Evolutionary conservation across 768 basidiomycete species (phyloP).

Genomic region (Exidia glandulosa): DNA sequence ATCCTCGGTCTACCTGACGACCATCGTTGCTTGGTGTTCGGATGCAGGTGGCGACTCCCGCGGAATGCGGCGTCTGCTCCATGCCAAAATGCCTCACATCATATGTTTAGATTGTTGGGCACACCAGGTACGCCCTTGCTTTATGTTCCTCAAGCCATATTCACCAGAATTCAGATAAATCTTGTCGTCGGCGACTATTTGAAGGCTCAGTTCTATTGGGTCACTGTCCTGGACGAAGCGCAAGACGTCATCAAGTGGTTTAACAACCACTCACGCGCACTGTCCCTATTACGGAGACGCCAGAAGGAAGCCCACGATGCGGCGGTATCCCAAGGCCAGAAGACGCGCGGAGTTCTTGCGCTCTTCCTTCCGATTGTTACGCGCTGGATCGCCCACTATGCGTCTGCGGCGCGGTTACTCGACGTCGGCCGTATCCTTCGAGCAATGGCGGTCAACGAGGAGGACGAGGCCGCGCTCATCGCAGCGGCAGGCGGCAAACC

Average conservation of each 20-base stretch:
- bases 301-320: slow-evolving; percentile 10
- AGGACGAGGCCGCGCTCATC: background rate
- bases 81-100: background rate
- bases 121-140: slow-evolving; percentile 8
- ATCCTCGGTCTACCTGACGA: slow-evolving; percentile 8
- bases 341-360: slow-evolving; percentile 3
- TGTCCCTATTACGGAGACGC: slow-evolving; percentile 17
- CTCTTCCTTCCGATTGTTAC: slow-evolving; percentile 21
- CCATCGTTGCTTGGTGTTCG: slow-evolving; percentile 14
- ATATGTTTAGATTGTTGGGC: slow-evolving; percentile 11
- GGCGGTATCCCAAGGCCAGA: slow-evolving; percentile 3
- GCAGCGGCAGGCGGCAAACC: background rate
- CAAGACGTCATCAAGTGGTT: slow-evolving; percentile 21
- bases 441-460: background rate
- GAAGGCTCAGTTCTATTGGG: slow-evolving; percentile 6
- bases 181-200: slow-evolving; percentile 26
- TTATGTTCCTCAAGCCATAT: background rate
- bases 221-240: slow-evolving; percentile 10
- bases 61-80: background rate
- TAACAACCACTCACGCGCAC: slow-evolving; percentile 20
- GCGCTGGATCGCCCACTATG: background rate
- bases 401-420: background rate
- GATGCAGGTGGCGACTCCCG: slow-evolving; percentile 13
- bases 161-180: slow-evolving; percentile 17
- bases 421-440: background rate